phyloP scores from a whole-genome alignment of 108 stramenopile genomes.

The Pseudonitzschia delicatissima region DNA sequence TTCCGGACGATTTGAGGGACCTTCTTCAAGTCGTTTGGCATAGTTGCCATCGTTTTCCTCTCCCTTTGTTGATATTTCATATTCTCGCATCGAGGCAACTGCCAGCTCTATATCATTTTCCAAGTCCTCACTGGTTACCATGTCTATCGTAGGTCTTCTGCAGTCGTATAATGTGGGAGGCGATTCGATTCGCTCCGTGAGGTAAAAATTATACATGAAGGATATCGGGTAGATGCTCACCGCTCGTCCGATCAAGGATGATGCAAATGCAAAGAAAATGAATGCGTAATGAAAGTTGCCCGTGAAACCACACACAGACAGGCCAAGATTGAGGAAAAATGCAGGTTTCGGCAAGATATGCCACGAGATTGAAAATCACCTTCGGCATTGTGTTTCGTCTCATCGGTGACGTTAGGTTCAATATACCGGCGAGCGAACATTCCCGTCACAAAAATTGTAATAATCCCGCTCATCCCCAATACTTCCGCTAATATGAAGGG shows the following conservation, averaged over 20 bases:
- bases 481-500: conserved; percentile 69
- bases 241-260: conserved; percentile 63
- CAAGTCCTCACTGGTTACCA: not conserved
- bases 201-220: conserved; percentile 27
- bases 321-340: conserved; percentile 83
- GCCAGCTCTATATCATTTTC: not conserved
- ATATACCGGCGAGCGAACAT: conserved; percentile 58
- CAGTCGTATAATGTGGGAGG: not conserved
- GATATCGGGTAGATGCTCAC: conserved; percentile 60
- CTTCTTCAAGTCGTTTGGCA: not conserved
- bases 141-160: not conserved
- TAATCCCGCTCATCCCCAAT: conserved; percentile 69
- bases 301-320: conserved; percentile 47
- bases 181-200: conserved; percentile 11
- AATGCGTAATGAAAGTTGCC: conserved; percentile 43
- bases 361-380: conserved; percentile 47
- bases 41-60: not conserved
- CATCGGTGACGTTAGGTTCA: conserved; percentile 49
- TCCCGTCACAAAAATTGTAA: conserved; percentile 82
- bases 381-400: conserved; percentile 37
- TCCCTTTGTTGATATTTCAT: not conserved
- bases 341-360: conserved; percentile 66
- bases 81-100: not conserved
- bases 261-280: conserved; percentile 46
- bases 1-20: not conserved